phyloP scores from a whole-genome alignment of 306 rosid genomes.

The Abrus precatorius region DNA sequence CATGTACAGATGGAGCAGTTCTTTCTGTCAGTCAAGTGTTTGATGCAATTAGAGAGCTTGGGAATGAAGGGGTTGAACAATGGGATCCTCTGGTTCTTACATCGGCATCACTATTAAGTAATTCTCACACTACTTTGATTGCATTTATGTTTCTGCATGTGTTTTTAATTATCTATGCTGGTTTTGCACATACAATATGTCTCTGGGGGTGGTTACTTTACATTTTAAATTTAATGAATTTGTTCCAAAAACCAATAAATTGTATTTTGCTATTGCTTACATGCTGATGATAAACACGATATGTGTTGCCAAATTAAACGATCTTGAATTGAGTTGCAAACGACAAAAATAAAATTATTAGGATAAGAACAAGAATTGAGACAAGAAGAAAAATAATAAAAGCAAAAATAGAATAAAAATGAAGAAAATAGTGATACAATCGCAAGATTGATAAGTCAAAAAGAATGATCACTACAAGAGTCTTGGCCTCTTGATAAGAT shows the following conservation, averaged over 20 bases:
- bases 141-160: not conserved
- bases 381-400: too few species aligned
- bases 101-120: slow-evolving; percentile 68
- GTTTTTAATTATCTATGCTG: not conserved
- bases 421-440: too few species aligned
- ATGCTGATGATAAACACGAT: too few species aligned
- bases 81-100: slow-evolving; percentile 68
- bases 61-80: slow-evolving; percentile 48
- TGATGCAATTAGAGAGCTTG: slow-evolving; percentile 58
- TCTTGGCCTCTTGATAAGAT: too few species aligned
- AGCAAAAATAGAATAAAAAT: too few species aligned
- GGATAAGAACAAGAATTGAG: too few species aligned
- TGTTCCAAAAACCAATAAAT: not conserved
- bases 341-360: too few species aligned
- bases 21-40: slow-evolving; percentile 60
- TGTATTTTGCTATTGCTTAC: too few species aligned
- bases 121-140: slow-evolving; percentile 1
- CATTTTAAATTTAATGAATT: not conserved
- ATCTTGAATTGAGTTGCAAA: too few species aligned
- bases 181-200: not conserved
- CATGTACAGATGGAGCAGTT: slow-evolving; percentile 71
- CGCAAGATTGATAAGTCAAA: too few species aligned
- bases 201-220: not conserved
- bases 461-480: too few species aligned
- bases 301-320: too few species aligned